Evolutionary conservation across 306 rosid genomes (phyloP).

Genomic region (Castanea crenata): DNA sequence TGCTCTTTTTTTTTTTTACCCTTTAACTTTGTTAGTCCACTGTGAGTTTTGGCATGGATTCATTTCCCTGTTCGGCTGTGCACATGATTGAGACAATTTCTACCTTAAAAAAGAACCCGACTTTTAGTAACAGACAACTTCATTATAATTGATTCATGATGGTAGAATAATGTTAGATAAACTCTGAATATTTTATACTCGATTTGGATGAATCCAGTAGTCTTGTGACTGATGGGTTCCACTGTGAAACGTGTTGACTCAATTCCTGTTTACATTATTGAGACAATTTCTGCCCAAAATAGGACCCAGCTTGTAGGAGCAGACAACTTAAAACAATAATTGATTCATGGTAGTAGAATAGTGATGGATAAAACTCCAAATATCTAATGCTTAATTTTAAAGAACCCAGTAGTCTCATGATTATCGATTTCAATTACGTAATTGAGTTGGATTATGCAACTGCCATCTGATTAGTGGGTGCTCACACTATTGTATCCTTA

Average conservation of each 20-base stretch:
- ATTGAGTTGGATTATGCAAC: neutral
- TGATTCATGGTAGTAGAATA: neutral
- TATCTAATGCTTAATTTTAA: neutral
- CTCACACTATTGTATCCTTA: neutral
- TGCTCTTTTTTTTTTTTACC: neutral
- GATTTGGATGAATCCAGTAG: neutral
- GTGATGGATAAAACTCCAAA: neutral
- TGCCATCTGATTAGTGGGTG: neutral
- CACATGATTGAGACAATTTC: neutral
- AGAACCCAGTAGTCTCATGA: neutral
- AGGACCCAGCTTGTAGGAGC: too few species aligned
- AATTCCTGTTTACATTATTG: too few species aligned
- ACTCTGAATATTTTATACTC: neutral
- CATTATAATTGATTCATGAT: neutral
- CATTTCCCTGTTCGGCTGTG: neutral
- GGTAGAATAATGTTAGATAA: neutral
- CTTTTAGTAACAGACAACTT: neutral
- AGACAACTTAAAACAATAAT: too few species aligned
- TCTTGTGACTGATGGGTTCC: conserved; percentile 12
- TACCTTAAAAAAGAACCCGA: neutral
- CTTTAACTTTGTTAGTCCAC: neutral
- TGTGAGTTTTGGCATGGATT: neutral
- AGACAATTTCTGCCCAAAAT: too few species aligned
- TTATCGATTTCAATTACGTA: neutral
- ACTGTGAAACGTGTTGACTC: too few species aligned